Evolutionary conservation across 306 rosid species (phyloP).

Genomic region (Cercis canadensis): DNA sequence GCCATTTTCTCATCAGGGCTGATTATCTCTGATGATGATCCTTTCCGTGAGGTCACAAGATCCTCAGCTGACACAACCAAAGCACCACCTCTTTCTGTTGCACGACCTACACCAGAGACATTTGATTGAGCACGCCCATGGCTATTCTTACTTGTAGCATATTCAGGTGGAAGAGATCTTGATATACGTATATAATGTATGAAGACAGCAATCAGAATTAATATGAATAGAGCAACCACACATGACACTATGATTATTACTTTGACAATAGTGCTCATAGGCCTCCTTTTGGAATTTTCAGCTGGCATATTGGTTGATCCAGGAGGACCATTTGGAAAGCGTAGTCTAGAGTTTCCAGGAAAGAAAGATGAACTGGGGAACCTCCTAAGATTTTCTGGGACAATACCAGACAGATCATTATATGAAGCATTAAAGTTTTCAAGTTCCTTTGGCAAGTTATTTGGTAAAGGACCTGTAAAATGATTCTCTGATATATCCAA

Average conservation of each 20-base stretch:
- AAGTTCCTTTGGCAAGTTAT: conserved; percentile 63
- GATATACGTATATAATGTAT: conserved; percentile 78
- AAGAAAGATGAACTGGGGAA: conserved; percentile 83
- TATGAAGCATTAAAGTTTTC: conserved; percentile 75
- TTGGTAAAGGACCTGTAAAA: conserved; percentile 89
- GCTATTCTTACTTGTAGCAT: conserved; percentile 51
- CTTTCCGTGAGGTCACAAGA: conserved; percentile 75
- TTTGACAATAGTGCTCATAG: conserved; percentile 70
- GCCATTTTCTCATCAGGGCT: conserved; percentile 73
- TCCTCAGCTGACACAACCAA: conserved; percentile 89
- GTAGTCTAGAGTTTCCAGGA: conserved; percentile 78
- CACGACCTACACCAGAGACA: conserved; percentile 51
- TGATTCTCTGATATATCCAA: conserved; percentile 81
- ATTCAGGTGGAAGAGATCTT: conserved; percentile 54
- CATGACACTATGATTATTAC: conserved; percentile 89
- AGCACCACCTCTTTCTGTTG: conserved; percentile 62
- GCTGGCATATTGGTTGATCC: conserved; percentile 51
- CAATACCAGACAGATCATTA: conserved; percentile 85
- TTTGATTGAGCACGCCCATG: conserved; percentile 51
- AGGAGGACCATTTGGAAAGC: conserved; percentile 60
- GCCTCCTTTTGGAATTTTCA: conserved; percentile 57
- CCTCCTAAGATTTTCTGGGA: conserved; percentile 78
- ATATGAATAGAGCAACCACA: conserved; percentile 73
- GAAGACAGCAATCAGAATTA: conserved; percentile 83
- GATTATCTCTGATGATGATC: conserved; percentile 69